These are phyloP conservation scores for Sporothrix globosa DNA, from an alignment of 2,329 filamentous ascomycete species.

Conservation along the genomic window DNA sequence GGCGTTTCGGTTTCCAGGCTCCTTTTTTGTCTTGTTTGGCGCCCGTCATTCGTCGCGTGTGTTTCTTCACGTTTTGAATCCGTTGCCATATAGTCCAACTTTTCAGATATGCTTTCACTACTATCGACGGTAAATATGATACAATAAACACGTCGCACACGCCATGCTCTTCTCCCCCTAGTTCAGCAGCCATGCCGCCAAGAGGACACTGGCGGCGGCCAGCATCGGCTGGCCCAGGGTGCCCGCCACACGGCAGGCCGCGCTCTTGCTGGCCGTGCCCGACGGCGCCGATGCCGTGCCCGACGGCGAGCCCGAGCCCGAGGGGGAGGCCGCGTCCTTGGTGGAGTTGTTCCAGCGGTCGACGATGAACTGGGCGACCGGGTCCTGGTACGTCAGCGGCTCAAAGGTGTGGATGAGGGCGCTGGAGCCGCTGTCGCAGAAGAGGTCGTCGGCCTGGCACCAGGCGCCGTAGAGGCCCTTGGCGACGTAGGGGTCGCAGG, in stretches of 20 bases:
- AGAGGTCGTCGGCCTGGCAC: conserved; percentile 23
- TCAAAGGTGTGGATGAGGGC: not conserved
- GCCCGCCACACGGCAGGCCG: not conserved
- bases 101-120: too few relatives aligned
- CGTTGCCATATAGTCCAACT: too few relatives aligned
- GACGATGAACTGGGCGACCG: not conserved
- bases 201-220: not conserved
- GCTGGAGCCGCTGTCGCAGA: conserved; percentile 24
- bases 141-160: not conserved
- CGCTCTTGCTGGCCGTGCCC: not conserved
- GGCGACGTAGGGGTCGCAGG: conserved; percentile 8
- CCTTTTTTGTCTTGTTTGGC: too few relatives aligned
- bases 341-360: not conserved
- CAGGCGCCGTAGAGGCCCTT: not conserved
- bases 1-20: too few relatives aligned
- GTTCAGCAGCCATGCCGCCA: not conserved
- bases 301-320: not conserved
- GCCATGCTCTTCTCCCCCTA: not conserved
- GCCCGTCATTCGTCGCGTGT: too few relatives aligned
- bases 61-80: too few relatives aligned
- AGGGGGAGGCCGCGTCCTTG: not conserved
- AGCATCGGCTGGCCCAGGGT: not conserved
- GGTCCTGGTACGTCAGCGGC: not conserved
- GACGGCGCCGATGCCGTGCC: not conserved
- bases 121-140: not conserved